Base-by-base conservation (phyloP, 331 rosid species). In the Dryas integrifolia region DNA sequence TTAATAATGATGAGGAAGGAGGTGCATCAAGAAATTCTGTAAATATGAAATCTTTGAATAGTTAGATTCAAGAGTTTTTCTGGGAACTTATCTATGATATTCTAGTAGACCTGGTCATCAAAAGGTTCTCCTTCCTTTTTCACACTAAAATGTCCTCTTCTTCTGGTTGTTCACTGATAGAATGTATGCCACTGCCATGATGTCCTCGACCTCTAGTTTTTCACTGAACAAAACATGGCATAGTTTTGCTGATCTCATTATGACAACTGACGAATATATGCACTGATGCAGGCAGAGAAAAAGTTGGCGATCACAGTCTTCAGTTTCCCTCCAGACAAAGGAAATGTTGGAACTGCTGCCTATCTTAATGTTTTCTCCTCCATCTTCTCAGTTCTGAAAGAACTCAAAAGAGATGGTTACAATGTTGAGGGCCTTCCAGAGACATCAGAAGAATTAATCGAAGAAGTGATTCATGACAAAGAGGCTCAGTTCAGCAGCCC, bases 261-360 rank as follows among this genome's bases (percentile, higher is more conserved):
- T 61, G 48, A n/a, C 14, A 30, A 30, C 35, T 30, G 35, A 30
- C 14, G 0, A 8, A 4, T 72, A 53, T 73, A 24, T 80, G 72
- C 46, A 53, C 68, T 76, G 69, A 50, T 78, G 76, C 93, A 95
- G 97, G 86, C 76, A 15, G 96, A 84, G 83, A 95, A 95, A 86
- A 95, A 57, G 83, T 71, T 91, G 48, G 98, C 98, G 16, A 89
- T 95, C 71, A 95, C 98, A 0, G 96, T 95, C 74, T 95, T 95
- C 89, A 95, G 98, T 77, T 95, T 91, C 87, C 98, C 98, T 38
- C 98, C 98, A 30, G 98, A 95, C 86, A 95, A 95, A 83, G 98
- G 98, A 76, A 95, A 95, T 78, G 96, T 95, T 9, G 98, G 98
- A 82, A 91, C 92, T 6, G 97, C 98, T 52, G 98, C 98, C 65